A percentile compares a stretch with the other conserved stretches of the same genome.
phyloP scores from a whole-genome alignment of 2,329 filamentous ascomycete genomes.

The Nannizziopsis barbatae region DNA sequence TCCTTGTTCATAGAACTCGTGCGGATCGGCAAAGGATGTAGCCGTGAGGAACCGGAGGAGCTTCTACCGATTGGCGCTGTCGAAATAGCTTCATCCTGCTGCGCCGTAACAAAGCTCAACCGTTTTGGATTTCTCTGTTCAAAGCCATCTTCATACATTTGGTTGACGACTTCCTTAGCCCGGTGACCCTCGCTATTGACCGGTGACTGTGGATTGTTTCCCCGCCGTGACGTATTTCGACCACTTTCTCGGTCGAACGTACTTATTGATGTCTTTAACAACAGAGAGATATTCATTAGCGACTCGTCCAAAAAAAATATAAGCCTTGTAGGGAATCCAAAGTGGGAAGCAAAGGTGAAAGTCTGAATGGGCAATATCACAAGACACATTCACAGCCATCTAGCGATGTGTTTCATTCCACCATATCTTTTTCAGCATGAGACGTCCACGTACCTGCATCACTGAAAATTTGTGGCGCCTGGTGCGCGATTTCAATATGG shows the following conservation, averaged over 20 bases:
- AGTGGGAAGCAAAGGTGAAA: not conserved
- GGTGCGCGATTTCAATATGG: slow-evolving; percentile 1
- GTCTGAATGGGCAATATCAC: not conserved
- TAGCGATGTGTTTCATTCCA: no score
- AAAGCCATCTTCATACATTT: slow-evolving; percentile 69
- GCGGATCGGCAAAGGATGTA: slow-evolving; percentile 11
- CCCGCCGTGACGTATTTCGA: slow-evolving; percentile 43
- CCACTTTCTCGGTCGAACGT: slow-evolving; percentile 30
- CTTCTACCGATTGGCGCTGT: slow-evolving; percentile 28
- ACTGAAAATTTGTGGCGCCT: slow-evolving; percentile 1
- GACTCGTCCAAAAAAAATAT: not conserved
- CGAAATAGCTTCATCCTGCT: slow-evolving; percentile 35
- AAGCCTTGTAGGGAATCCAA: not conserved
- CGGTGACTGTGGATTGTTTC: slow-evolving; percentile 51
- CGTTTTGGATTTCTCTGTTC: slow-evolving; percentile 51
- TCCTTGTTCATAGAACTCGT: slow-evolving; percentile 25
- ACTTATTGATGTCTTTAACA: slow-evolving; percentile 31
- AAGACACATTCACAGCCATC: not conserved
- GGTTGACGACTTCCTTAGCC: slow-evolving; percentile 86
- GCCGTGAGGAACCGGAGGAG: slow-evolving; percentile 19
- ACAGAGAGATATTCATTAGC: slow-evolving; percentile 12
- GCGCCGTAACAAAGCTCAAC: slow-evolving; percentile 58
- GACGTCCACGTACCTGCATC: slow-evolving; percentile 10
- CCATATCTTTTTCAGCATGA: no score
- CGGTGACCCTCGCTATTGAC: slow-evolving; percentile 87